Conservation (phyloP, 106 monocot genomes). For the Chionographis japonica region DNA sequence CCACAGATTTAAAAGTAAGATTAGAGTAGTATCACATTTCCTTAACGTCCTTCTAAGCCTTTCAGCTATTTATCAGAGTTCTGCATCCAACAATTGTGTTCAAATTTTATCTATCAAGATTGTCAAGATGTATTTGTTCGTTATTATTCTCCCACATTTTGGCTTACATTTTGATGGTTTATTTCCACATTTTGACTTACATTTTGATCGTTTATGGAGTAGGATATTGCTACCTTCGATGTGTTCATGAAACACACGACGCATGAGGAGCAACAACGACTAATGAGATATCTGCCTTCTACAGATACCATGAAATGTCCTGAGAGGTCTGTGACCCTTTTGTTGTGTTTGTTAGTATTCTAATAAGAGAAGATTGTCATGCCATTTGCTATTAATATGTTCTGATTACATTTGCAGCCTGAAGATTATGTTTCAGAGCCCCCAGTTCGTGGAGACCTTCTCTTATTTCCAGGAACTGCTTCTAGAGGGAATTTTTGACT, state of each 20-base stretch:
- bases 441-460: slow-evolving; percentile 54
- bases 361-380: background rate
- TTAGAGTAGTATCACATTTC: background rate
- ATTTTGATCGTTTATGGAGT: background rate
- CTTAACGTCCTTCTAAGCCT: background rate
- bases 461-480: slow-evolving; percentile 64
- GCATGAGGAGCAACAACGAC: slow-evolving; percentile 52
- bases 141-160: too few relatives aligned
- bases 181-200: background rate
- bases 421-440: slow-evolving; percentile 53
- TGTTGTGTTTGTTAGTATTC: background rate
- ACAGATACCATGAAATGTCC: slow-evolving; percentile 45
- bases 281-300: slow-evolving; percentile 69
- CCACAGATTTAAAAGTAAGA: slow-evolving; percentile 56
- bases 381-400: background rate
- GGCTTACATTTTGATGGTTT: too few relatives aligned
- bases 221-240: slow-evolving; percentile 65
- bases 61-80: too few relatives aligned
- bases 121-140: too few relatives aligned
- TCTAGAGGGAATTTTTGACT: slow-evolving; percentile 54
- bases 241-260: slow-evolving; percentile 49
- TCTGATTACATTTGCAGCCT: slow-evolving; percentile 46
- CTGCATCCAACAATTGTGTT: too few relatives aligned
- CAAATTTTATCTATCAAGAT: too few relatives aligned
- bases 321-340: slow-evolving; percentile 41